Conservation (phyloP, 139 green algal species). For the Axilococcus clingmanii region DNA sequence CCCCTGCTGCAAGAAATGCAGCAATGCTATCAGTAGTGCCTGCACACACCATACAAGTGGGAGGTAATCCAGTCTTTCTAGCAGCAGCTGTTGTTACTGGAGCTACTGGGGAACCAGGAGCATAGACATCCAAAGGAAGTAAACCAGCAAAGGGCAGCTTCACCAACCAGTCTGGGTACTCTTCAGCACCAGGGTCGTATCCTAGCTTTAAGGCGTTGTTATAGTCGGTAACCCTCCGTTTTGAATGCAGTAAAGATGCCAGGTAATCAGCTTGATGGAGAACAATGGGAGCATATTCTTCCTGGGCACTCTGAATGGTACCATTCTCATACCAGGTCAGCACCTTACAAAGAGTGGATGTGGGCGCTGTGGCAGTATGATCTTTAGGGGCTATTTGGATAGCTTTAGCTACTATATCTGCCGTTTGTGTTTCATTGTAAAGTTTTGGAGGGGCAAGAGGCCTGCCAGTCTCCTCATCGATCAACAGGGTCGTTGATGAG, state of each 20-base stretch:
- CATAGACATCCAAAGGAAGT: constrained; percentile 55
- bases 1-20: constrained; percentile 80
- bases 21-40: constrained; percentile 78
- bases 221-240: constrained; percentile 57
- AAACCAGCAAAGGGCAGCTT: constrained; percentile 36
- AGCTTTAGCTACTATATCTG: constrained; percentile 22
- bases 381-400: constrained; percentile 55
- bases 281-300: constrained; percentile 28
- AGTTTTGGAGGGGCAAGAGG: constrained; percentile 52
- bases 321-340: constrained; percentile 54
- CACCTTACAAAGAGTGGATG: constrained; percentile 83
- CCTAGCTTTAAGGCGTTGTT: constrained; percentile 95
- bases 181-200: constrained; percentile 27
- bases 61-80: constrained; percentile 27
- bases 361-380: constrained; percentile 67
- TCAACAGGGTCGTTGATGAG: constrained; percentile 71
- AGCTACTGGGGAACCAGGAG: constrained; percentile 51
- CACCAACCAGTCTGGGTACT: constrained; percentile 72
- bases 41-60: constrained; percentile 35
- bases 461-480: constrained; percentile 43
- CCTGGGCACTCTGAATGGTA: constrained; percentile 17
- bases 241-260: constrained; percentile 55
- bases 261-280: constrained; percentile 77
- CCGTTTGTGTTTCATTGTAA: constrained; percentile 64
- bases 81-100: constrained; percentile 31